Percentiles rank a stretch among this genome's conserved stretches.
phyloP scores from a whole-genome alignment of 345 rosid species.

The Hibiscus mutabilis region DNA sequence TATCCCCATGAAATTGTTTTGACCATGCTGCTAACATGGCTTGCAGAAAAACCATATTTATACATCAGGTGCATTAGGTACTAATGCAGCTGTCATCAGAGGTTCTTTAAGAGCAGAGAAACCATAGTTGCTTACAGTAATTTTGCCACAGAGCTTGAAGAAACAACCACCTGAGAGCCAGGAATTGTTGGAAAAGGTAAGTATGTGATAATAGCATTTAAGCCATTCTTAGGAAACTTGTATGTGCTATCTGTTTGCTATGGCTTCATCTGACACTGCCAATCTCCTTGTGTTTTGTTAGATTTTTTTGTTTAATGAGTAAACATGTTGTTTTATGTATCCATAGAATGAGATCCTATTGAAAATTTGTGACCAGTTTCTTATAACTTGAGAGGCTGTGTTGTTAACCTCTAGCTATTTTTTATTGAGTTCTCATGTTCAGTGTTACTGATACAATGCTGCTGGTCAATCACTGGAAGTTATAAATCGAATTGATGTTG shows the following conservation, averaged over 20 bases:
- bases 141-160: conserved; percentile 83
- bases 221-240: not conserved
- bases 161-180: conserved; percentile 97
- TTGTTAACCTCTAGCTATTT: not conserved
- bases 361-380: not conserved
- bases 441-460: not conserved
- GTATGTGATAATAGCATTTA: conserved; percentile 1
- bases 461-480: not conserved
- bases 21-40: conserved; percentile 12
- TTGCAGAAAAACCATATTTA: conserved; percentile 95
- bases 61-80: conserved; percentile 97
- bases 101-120: conserved; percentile 96
- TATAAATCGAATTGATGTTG: not conserved
- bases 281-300: not conserved
- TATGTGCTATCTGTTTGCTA: not conserved
- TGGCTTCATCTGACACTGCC: conserved; percentile 1
- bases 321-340: not conserved
- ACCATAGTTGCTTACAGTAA: conserved; percentile 88
- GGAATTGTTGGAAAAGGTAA: conserved; percentile 75
- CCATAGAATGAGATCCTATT: not conserved
- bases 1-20: not conserved
- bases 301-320: not conserved
- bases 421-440: not conserved
- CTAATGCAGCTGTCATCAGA: conserved; percentile 97
- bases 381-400: not conserved